These are phyloP conservation scores for Rhodotorula sp. DNA, from an alignment of 1,284 basidiomycete genomes.

Conservation along the genomic window DNA sequence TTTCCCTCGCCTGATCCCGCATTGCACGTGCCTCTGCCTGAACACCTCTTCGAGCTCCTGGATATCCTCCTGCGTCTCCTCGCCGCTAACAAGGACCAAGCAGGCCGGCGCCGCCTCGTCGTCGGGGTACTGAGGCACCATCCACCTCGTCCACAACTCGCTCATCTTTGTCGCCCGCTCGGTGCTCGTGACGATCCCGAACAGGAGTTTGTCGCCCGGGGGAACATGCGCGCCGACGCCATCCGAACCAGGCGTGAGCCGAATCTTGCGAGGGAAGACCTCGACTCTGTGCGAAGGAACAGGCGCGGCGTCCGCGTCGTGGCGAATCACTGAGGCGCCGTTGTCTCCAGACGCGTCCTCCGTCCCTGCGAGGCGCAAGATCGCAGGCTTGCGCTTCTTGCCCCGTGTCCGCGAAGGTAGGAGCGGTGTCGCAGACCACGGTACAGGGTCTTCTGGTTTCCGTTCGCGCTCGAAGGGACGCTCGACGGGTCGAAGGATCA, in stretches of 20 bases:
- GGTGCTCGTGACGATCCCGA: slow-evolving; percentile 36
- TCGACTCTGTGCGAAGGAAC: slow-evolving; percentile 23
- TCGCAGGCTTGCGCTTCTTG: slow-evolving; percentile 1
- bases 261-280: slow-evolving; percentile 15
- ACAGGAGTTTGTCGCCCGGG: slow-evolving; percentile 22
- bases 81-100: slow-evolving; percentile 23
- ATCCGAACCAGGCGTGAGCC: neutral
- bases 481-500: slow-evolving; percentile 28
- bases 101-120: slow-evolving; percentile 20
- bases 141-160: slow-evolving; percentile 32
- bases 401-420: slow-evolving; percentile 4
- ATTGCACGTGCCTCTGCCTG: slow-evolving; percentile 18
- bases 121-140: slow-evolving; percentile 10
- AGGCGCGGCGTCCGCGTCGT: neutral
- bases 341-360: neutral
- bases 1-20: slow-evolving; percentile 17
- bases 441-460: slow-evolving; percentile 11
- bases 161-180: slow-evolving; percentile 35
- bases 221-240: slow-evolving; percentile 15
- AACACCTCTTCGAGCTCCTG: slow-evolving; percentile 19
- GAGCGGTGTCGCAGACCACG: slow-evolving; percentile 15
- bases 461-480: slow-evolving; percentile 6
- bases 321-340: neutral
- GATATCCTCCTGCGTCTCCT: slow-evolving; percentile 26
- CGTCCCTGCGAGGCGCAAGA: neutral